Evolutionary conservation across 2,329 filamentous ascomycete genomes (phyloP), one percentile per base, ranked within the genome.

Genomic region (Aspergillus amoenus): DNA sequence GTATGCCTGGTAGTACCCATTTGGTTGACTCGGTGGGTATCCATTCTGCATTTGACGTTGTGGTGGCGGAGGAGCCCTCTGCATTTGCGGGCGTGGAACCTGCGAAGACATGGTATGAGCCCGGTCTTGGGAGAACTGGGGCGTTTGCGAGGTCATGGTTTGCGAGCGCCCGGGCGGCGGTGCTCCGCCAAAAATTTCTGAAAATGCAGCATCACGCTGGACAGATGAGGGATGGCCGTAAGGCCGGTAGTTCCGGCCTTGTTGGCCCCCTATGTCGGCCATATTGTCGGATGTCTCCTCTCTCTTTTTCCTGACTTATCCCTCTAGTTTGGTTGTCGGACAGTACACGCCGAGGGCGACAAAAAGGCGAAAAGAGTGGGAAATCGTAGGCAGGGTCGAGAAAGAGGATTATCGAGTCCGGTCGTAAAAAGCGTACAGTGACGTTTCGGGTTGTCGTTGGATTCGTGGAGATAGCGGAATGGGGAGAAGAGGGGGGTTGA

Each of bases 141-240:
- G 77, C 32, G 88, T 83, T 63, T 91, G 88, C 55, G 90, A 92
- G 62, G 88, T 94, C 92, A 97, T 97, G 24, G 93, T 97, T 71
- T 97, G 93, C 57, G 93, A 95, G 73, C 94, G 88, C 57, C 93
- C 93, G 45, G 90, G 86, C 46, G 91, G 91, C 63, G 91, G 92
- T 63, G 90, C 84, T 63, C 87, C 87, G 66, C 93, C 94, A 73
- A 97, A 99, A 72, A 97, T 97, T 78, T 93, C 93, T 64, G 90
- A 91, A 76, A 95, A 99, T 64, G 93, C 94, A 66, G 91, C 91
- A 84, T 99, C 93, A 78, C 94, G 89, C 77, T 94, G 90, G 69
- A 76, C 76, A 59, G 81, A 78, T 41, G 82, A 78, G 52, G 81
- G 73, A 70, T 80, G 79, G 60, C 79, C 82, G 71, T 84, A 81